A percentile compares a stretch with the other conserved stretches of the same genome.
These are phyloP conservation scores for Malassezia slooffiae DNA, from an alignment of 1,284 basidiomycete species.

Conservation along the genomic window DNA sequence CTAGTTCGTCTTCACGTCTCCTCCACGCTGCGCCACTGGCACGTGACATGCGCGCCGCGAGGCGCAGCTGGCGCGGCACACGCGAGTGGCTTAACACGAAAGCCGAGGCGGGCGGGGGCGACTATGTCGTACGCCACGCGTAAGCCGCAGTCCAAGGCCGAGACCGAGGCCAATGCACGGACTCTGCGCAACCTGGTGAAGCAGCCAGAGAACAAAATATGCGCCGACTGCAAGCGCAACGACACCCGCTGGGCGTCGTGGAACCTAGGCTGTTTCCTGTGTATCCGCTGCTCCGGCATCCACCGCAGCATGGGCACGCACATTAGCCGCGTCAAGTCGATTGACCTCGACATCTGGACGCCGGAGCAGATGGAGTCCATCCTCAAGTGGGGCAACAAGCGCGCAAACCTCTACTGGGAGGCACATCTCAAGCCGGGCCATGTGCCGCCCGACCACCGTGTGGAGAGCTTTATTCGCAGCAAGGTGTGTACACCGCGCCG, in stretches of 20 bases:
- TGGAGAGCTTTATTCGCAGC: conserved; percentile 92
- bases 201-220: conserved; percentile 79
- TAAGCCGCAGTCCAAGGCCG: conserved; percentile 36
- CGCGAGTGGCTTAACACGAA: no score
- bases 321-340: conserved; percentile 64
- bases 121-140: conserved; percentile 32
- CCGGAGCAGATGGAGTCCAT: conserved; percentile 77
- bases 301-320: conserved; percentile 98
- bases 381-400: conserved; percentile 82
- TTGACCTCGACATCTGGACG: conserved; percentile 95
- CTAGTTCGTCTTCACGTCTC: no score
- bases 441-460: conserved; percentile 89
- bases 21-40: no score
- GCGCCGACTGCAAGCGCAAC: conserved; percentile 49
- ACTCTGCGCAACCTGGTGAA: conserved; percentile 37
- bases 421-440: conserved; percentile 87
- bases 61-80: no score
- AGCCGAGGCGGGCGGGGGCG: no score
- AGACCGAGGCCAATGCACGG: conserved; percentile 42
- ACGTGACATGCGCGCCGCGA: no score
- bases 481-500: conserved; percentile 51
- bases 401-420: conserved; percentile 94
- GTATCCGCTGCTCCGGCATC: conserved; percentile 95
- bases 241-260: conserved; percentile 97
- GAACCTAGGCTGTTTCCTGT: conserved; percentile 88